phyloP scores from a whole-genome alignment of 768 basidiomycete genomes.

The Phylloporus scabripes region DNA sequence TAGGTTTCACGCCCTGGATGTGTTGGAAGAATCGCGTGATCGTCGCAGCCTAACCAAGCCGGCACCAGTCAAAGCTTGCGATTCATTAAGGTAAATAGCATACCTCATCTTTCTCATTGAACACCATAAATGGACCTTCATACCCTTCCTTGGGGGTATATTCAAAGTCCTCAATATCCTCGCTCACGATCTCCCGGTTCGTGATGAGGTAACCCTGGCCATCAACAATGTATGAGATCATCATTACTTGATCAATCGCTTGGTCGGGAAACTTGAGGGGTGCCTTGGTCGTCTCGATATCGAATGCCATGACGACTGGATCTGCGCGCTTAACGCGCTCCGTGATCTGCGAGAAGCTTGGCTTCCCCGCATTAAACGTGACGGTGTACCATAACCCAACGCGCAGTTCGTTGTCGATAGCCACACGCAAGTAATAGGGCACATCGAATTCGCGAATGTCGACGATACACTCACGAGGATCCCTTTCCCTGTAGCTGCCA shows the following conservation, averaged over 20 bases:
- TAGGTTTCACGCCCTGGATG: conserved; percentile 89
- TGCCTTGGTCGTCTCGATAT: conserved; percentile 99
- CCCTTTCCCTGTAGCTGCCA: conserved; percentile 49
- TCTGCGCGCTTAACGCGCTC: conserved; percentile 97
- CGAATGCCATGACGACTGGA: conserved; percentile 97
- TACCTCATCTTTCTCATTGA: conserved; percentile 92
- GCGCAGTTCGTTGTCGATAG: conserved; percentile 96
- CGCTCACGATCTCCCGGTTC: conserved; percentile 93
- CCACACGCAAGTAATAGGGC: conserved; percentile 96
- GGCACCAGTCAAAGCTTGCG: background rate
- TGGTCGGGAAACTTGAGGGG: conserved; percentile 99
- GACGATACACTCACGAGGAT: conserved; percentile 89
- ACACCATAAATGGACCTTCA: conserved; percentile 92
- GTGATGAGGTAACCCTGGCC: conserved; percentile 97
- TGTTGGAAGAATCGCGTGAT: conserved; percentile 90
- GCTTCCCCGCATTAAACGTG: conserved; percentile 75
- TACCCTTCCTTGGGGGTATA: conserved; percentile 98
- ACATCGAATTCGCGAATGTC: conserved; percentile 97
- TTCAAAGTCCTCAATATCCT: conserved; percentile 98
- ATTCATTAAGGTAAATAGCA: conserved; percentile 7
- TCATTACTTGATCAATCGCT: conserved; percentile 97
- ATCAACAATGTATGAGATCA: conserved; percentile 99
- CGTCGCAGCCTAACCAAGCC: conserved; percentile 55
- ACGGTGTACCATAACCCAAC: conserved; percentile 98
- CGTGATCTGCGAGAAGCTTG: conserved; percentile 59